A percentile compares a stretch with the other conserved stretches of the same genome.
phyloP scores from a whole-genome alignment of 768 basidiomycete species.

The Phanerochaete sordida region DNA sequence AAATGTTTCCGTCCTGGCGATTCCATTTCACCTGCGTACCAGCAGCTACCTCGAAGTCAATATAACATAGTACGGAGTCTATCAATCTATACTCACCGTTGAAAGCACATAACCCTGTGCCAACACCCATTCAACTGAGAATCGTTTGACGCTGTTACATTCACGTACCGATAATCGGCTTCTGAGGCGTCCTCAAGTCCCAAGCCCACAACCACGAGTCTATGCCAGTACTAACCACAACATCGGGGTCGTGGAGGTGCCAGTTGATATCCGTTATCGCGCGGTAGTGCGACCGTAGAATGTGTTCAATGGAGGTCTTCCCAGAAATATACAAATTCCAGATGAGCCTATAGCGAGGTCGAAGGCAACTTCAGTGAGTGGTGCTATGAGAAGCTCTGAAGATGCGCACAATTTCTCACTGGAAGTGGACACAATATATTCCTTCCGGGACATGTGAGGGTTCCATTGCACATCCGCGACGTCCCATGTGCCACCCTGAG shows the following conservation, averaged over 20 bases:
- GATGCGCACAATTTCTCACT: slow-evolving; percentile 76
- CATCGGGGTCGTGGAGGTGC: slow-evolving; percentile 82
- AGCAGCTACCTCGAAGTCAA: slow-evolving; percentile 43
- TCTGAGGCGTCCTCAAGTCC: slow-evolving; percentile 63
- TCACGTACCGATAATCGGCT: slow-evolving; percentile 62
- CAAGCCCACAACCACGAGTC: slow-evolving; percentile 95
- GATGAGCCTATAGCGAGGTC: slow-evolving; percentile 49
- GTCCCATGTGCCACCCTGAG: slow-evolving; percentile 96
- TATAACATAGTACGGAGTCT: neutral
- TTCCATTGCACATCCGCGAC: slow-evolving; percentile 95
- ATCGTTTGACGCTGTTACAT: neutral
- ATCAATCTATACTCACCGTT: slow-evolving; percentile 43
- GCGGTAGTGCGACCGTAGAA: slow-evolving; percentile 86
- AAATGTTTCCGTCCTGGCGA: slow-evolving; percentile 74
- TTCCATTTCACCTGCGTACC: slow-evolving; percentile 99
- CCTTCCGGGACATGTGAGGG: slow-evolving; percentile 68
- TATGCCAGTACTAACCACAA: slow-evolving; percentile 86
- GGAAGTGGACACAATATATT: slow-evolving; percentile 86
- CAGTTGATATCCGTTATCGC: slow-evolving; percentile 99
- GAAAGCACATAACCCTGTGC: slow-evolving; percentile 52
- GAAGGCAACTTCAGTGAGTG: neutral
- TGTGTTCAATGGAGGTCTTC: slow-evolving; percentile 79
- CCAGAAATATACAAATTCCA: slow-evolving; percentile 85
- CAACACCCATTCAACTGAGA: neutral
- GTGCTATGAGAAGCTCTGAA: neutral